Conservation (phyloP, 2,329 filamentous ascomycete species). For the Exophiala sideris region DNA sequence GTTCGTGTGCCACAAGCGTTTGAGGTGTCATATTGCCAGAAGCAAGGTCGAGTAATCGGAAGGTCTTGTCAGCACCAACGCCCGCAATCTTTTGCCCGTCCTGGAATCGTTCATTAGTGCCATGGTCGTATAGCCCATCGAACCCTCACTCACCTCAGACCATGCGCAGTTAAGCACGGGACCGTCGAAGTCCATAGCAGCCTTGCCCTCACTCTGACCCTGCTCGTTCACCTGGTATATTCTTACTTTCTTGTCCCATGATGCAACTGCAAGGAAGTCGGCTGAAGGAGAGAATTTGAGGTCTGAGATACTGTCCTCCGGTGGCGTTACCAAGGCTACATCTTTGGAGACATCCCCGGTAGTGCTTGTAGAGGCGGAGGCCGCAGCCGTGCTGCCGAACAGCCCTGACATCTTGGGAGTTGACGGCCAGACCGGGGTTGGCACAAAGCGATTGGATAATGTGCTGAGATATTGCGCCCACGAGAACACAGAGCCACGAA, state of each 20-base stretch:
- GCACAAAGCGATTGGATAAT: too few species aligned
- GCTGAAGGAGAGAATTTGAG: constrained; percentile 73
- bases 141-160: constrained; percentile 65
- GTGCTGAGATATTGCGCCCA: background rate
- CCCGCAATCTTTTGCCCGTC: constrained; percentile 87
- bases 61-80: constrained; percentile 84
- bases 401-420: constrained; percentile 57
- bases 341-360: constrained; percentile 90
- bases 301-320: constrained; percentile 85
- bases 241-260: constrained; percentile 97
- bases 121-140: background rate
- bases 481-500: too few species aligned
- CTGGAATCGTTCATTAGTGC: constrained; percentile 45
- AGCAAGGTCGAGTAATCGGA: constrained; percentile 80
- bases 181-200: constrained; percentile 78
- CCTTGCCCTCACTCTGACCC: constrained; percentile 79
- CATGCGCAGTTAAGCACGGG: constrained; percentile 83
- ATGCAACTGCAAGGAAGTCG: constrained; percentile 84
- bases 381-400: constrained; percentile 51
- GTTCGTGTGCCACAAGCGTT: constrained; percentile 72
- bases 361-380: constrained; percentile 62
- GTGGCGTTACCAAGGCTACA: constrained; percentile 71
- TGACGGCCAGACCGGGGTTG: too few species aligned
- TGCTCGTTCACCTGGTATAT: constrained; percentile 85
- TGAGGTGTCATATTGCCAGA: constrained; percentile 49